Conservation (phyloP, 331 rosid species). For the Erythrophleum ivorense region DNA sequence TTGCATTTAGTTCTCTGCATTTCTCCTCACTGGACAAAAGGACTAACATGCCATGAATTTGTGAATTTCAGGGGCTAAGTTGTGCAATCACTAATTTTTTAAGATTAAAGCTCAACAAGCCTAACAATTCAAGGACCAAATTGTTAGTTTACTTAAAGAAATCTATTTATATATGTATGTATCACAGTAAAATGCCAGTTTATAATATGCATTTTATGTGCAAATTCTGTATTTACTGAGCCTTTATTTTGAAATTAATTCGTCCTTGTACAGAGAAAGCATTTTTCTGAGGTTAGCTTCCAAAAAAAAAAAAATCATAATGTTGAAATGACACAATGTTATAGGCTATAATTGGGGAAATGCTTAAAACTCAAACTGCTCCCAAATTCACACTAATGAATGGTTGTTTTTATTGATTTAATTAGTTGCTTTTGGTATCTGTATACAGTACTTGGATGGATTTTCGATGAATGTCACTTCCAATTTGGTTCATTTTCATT, state of each 20-base stretch:
- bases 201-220: not conserved
- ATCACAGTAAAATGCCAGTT: not conserved
- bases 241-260: not conserved
- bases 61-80: not conserved
- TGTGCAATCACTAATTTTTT: not conserved
- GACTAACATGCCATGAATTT: not conserved
- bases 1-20: no score
- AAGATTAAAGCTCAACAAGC: not conserved
- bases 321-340: no score
- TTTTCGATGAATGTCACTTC: not conserved
- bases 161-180: not conserved
- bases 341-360: not conserved
- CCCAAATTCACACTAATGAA: not conserved
- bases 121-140: not conserved
- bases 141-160: not conserved
- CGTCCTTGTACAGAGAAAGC: not conserved
- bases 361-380: not conserved
- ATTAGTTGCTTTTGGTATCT: not conserved
- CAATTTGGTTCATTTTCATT: slow-evolving; percentile 7
- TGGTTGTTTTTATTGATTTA: not conserved
- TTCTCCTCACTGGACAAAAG: no score
- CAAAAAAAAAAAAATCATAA: no score
- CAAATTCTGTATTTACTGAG: not conserved
- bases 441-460: not conserved
- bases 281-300: not conserved